Evolutionary conservation across 2,329 filamentous ascomycete genomes (phyloP).

Genomic region (Chaetoscypha palmicola): DNA sequence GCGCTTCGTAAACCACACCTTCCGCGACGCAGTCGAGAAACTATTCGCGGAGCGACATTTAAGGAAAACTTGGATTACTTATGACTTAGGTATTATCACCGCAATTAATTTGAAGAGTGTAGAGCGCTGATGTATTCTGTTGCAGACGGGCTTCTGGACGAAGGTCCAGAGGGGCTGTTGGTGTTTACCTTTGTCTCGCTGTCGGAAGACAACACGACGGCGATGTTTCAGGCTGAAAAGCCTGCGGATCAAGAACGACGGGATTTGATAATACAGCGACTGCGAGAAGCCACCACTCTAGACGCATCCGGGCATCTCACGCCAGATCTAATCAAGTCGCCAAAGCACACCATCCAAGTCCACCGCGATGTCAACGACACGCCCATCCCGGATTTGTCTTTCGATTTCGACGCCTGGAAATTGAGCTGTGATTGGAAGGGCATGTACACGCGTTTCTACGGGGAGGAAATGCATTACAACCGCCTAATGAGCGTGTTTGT

Average conservation of each 20-base stretch:
- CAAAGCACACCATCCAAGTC: constrained; percentile 9
- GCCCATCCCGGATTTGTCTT: constrained; percentile 7
- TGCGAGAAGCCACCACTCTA: not conserved
- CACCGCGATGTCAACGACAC: constrained; percentile 12
- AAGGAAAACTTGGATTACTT: not conserved
- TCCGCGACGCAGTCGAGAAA: not conserved
- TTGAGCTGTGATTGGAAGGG: constrained; percentile 11
- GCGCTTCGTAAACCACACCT: not conserved
- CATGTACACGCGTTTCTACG: constrained; percentile 10
- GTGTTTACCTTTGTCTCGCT: constrained; percentile 1
- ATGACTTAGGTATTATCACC: not conserved
- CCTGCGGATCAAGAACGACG: not conserved
- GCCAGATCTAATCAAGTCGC: not conserved
- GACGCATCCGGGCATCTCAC: not conserved
- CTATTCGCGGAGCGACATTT: not conserved
- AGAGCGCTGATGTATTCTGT: too few relatives aligned
- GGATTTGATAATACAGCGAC: not conserved
- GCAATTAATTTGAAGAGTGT: too few relatives aligned
- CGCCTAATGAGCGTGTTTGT: not conserved
- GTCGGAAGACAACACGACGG: constrained; percentile 5
- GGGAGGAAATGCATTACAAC: constrained; percentile 10
- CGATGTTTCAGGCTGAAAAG: not conserved
- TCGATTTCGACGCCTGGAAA: constrained; percentile 4
- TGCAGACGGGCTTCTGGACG: too few relatives aligned
- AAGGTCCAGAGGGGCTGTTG: too few relatives aligned